Percentiles rank a stretch among this genome's conserved stretches.
Evolutionary conservation across 371 early-diverging fungal species (phyloP).

Genomic region (Mucor indicus): DNA sequence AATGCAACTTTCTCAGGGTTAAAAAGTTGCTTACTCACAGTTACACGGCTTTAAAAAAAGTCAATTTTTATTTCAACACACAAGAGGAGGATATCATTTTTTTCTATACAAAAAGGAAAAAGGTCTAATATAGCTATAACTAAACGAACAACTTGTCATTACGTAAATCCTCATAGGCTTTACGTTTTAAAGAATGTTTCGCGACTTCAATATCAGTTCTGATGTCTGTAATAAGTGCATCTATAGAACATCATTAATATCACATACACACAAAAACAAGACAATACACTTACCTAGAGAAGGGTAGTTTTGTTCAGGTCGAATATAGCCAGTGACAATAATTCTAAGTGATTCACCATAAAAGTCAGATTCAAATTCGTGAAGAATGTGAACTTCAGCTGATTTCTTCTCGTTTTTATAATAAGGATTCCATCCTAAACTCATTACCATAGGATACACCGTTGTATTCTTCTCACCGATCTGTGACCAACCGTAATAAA

Average conservation of each 20-base stretch:
- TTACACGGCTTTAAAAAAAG: neutral
- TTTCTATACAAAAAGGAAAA: too few species aligned
- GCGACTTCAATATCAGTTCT: constrained; percentile 86
- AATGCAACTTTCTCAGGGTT: too few species aligned
- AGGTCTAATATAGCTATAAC: too few species aligned
- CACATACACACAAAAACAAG: neutral
- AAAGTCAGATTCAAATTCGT: constrained; percentile 84
- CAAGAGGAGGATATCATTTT: too few species aligned
- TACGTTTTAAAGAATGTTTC: constrained; percentile 59
- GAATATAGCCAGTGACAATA: constrained; percentile 86
- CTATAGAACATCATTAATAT: neutral
- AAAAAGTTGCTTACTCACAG: too few species aligned
- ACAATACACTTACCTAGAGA: constrained; percentile 64
- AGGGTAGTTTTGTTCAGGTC: constrained; percentile 88
- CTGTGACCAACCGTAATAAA: constrained; percentile 94
- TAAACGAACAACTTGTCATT: constrained; percentile 10
- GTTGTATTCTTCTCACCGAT: constrained; percentile 47
- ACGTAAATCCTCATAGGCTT: constrained; percentile 38
- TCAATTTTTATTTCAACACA: too few species aligned
- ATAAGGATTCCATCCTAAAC: constrained; percentile 98
- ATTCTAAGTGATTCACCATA: constrained; percentile 85
- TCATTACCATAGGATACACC: constrained; percentile 97
- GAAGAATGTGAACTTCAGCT: constrained; percentile 94
- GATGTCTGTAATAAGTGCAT: constrained; percentile 72
- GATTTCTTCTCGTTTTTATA: constrained; percentile 96